Evolutionary conservation across 2,329 filamentous ascomycete genomes (phyloP), one percentile per base, ranked within the genome.

Genomic region (Pseudogymnoascus sp.): DNA sequence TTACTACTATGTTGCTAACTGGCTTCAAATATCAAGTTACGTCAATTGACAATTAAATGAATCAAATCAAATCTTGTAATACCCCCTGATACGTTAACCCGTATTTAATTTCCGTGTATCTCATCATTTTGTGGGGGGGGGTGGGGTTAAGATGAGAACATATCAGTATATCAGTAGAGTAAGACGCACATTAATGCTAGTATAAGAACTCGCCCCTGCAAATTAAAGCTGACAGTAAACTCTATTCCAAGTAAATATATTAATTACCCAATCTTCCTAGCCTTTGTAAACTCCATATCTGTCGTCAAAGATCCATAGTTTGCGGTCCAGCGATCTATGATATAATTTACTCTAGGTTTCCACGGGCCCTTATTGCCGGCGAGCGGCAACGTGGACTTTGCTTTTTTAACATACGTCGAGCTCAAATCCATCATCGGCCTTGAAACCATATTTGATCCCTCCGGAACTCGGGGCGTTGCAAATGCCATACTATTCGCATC

Each of bases 301-400:
- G 58, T 63, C 47, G 63, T 68, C 37, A 71, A 15, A 64, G 61
- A 61, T n/a, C 70, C 69, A 64, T 65, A 68, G 26, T 59, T 63
- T 9, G 66, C 66, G 33, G 61, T 60, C 70, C 69, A 72, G 21
- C 62, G 59, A 69, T 73, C 71, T 1, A 47, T 60, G 26, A 73
- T 63, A 60, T 72, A 73, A 62, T 69, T 70, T 13, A 29, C 60
- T 41, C 70, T 65, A 3, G 63, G 63, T 29, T 62, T 61, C 70
- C 71, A 73, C 21, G 69, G 70, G 1, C 58, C 68, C 8, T 40
- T 60, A 63, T 68, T 57, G 1, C 69, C 70, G 9, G 65, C 61
- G 26, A 61, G 64, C 1, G 69, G 68, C 29, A 71, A 58, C 5
- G 57, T 13, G 3, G 62, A 64, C 50, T 67, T 67, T 2, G 68